Conservation (phyloP, 306 rosid species). For the Corylus americana region DNA sequence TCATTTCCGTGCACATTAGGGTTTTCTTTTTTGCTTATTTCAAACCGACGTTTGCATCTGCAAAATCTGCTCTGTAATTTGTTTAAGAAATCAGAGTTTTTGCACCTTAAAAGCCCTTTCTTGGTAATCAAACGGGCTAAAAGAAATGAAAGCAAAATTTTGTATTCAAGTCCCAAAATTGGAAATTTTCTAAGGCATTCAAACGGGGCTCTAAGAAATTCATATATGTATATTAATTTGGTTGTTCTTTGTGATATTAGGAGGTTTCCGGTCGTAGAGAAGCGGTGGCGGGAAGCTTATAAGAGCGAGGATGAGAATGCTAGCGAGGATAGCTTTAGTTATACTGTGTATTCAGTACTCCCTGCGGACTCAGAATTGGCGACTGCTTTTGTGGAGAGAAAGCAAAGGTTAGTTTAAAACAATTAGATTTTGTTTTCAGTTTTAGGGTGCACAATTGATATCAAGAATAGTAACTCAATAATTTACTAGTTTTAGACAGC, state of each 20-base stretch:
- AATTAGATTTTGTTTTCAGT: background rate
- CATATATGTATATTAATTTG: background rate
- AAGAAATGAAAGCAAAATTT: background rate
- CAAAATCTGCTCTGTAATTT: background rate
- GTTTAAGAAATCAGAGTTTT: background rate
- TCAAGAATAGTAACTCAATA: background rate
- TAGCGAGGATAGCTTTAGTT: conserved; percentile 24
- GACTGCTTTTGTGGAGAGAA: conserved; percentile 66
- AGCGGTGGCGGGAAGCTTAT: conserved; percentile 79
- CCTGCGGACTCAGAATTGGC: conserved; percentile 71
- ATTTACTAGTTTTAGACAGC: background rate
- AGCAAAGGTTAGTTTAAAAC: conserved; percentile 44
- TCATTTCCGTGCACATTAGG: background rate
- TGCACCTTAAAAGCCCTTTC: background rate
- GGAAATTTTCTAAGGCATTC: background rate
- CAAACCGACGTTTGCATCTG: background rate
- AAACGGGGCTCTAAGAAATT: background rate
- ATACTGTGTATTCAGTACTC: conserved; percentile 36
- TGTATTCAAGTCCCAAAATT: background rate
- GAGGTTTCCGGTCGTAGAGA: conserved; percentile 93
- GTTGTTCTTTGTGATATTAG: conserved; percentile 30
- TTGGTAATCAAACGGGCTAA: background rate
- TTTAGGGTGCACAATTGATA: background rate
- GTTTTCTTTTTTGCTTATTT: background rate
- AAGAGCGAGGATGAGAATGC: conserved; percentile 31